A percentile compares a stretch with the other conserved stretches of the same genome.
Evolutionary conservation across 2,329 filamentous ascomycete genomes (phyloP).

Genomic region (Aspergillus sp.): DNA sequence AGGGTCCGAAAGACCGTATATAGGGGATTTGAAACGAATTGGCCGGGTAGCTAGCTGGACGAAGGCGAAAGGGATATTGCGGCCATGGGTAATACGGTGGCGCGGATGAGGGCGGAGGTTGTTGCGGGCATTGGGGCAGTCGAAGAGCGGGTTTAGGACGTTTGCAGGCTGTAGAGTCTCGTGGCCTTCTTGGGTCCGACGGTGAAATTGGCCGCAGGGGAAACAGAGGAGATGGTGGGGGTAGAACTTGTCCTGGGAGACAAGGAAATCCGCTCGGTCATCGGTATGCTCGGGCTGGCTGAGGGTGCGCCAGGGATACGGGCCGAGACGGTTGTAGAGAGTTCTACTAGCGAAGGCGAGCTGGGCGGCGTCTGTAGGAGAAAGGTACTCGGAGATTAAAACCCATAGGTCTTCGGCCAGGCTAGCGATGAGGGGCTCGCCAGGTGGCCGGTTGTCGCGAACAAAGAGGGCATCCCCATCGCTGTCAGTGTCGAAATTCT

Average conservation of each 20-base stretch:
- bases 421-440: conserved; percentile 46
- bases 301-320: conserved; percentile 40
- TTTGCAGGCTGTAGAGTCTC: conserved; percentile 56
- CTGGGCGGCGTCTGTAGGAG: conserved; percentile 49
- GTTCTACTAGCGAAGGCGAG: conserved; percentile 52
- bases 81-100: conserved; percentile 54
- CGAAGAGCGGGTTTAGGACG: conserved; percentile 57
- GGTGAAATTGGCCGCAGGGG: conserved; percentile 56
- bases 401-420: conserved; percentile 50
- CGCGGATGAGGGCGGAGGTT: conserved; percentile 49
- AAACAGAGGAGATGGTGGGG: conserved; percentile 61
- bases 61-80: conserved; percentile 58
- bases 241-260: conserved; percentile 50
- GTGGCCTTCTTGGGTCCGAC: conserved; percentile 51
- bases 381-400: conserved; percentile 42
- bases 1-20: conserved; percentile 47
- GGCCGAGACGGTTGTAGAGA: conserved; percentile 45
- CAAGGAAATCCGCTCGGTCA: conserved; percentile 53
- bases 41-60: conserved; percentile 57
- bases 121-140: conserved; percentile 55
- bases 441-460: conserved; percentile 29
- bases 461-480: conserved; percentile 11
- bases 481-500: conserved; percentile 28
- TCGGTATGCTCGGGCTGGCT: conserved; percentile 44
- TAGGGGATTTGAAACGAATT: conserved; percentile 43